A percentile compares a stretch with the other conserved stretches of the same genome.
Evolutionary conservation across 441 rosid species (phyloP).

Genomic region (Kokia cookei): DNA sequence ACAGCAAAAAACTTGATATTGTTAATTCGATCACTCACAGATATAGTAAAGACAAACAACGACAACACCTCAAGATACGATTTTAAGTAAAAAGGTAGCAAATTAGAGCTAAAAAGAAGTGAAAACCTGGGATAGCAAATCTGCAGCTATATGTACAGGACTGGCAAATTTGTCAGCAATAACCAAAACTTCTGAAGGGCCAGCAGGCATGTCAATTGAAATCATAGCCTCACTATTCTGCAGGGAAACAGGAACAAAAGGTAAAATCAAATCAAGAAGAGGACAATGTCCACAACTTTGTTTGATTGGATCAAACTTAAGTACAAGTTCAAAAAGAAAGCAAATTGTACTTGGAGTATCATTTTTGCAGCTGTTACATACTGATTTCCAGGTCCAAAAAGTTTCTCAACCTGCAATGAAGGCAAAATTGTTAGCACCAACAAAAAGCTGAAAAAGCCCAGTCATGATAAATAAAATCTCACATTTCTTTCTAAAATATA

Average conservation of each 20-base stretch:
- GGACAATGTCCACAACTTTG: not conserved
- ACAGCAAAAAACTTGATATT: not conserved
- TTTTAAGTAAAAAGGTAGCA: not conserved
- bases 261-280: not conserved
- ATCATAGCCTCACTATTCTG: slow-evolving; percentile 99
- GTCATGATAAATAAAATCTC: not conserved
- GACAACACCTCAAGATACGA: not conserved
- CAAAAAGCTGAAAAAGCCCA: not conserved
- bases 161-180: slow-evolving; percentile 74
- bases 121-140: slow-evolving; percentile 84
- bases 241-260: slow-evolving; percentile 1
- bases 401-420: slow-evolving; percentile 68
- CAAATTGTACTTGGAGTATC: slow-evolving; percentile 70
- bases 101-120: not conserved
- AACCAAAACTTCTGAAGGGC: slow-evolving; percentile 91
- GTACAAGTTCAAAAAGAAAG: slow-evolving; percentile 11
- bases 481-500: not conserved
- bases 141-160: slow-evolving; percentile 89
- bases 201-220: slow-evolving; percentile 98
- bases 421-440: not conserved
- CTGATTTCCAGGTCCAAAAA: slow-evolving; percentile 95
- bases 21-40: not conserved
- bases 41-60: not conserved
- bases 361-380: slow-evolving; percentile 95
- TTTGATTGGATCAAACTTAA: not conserved